These are phyloP conservation scores for Malus sylvestris DNA, from an alignment of 306 rosid species.

Conservation along the genomic window DNA sequence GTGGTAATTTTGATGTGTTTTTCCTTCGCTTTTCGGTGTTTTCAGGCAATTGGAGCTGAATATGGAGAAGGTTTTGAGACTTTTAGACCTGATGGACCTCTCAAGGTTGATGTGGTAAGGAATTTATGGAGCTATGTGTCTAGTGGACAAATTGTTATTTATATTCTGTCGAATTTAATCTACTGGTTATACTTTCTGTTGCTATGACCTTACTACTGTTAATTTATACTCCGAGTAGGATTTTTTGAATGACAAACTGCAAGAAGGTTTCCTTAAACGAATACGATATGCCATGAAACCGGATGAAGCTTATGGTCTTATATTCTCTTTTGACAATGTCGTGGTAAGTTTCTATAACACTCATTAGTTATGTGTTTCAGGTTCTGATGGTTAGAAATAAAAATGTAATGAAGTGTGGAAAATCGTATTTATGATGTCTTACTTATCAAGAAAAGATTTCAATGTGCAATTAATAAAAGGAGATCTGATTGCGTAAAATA, in stretches of 20 bases:
- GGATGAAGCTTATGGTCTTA: conserved; percentile 95
- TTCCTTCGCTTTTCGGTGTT: conserved; percentile 6
- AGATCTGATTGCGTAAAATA: background rate
- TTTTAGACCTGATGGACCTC: conserved; percentile 85
- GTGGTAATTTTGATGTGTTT: background rate
- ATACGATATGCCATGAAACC: conserved; percentile 99
- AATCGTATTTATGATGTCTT: background rate
- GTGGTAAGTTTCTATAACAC: conserved; percentile 48
- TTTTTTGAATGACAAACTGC: conserved; percentile 85
- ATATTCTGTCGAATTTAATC: background rate
- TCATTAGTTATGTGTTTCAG: background rate
- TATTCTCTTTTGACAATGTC: conserved; percentile 94
- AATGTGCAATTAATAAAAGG: background rate
- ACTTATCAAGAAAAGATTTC: background rate
- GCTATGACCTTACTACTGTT: conserved; percentile 19
- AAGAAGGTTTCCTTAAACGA: conserved; percentile 88
- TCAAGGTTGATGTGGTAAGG: conserved; percentile 93
- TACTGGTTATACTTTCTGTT: background rate
- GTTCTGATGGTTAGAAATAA: background rate
- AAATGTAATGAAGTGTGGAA: background rate
- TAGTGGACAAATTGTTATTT: background rate
- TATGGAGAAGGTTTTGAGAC: conserved; percentile 99
- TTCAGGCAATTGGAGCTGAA: conserved; percentile 96
- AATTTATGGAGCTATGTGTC: background rate
- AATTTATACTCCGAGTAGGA: conserved; percentile 55